Evolutionary conservation across 331 rosid species (phyloP), one percentile per base, ranked within the genome.

Genomic region (Erythrophleum ivorense): DNA sequence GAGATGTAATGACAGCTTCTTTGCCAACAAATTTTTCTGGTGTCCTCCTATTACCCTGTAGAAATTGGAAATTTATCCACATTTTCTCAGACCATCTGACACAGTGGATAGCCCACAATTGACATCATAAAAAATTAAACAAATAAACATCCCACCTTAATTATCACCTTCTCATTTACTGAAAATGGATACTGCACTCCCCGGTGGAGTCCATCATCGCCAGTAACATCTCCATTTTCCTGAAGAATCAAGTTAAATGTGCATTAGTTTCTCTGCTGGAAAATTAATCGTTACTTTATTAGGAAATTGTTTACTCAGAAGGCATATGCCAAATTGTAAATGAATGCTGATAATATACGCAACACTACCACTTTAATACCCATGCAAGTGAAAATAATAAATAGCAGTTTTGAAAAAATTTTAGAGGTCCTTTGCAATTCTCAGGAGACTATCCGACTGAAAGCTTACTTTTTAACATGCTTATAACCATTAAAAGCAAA

Each of bases 21-120:
- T 96, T 96, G 76, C 99, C 99, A 82, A 96, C 99, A 90, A 94
- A 90, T 88, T 94, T 96, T 80, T 96, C 99, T 24, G 99, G 98
- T 21, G 99, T 96, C 80, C 99, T 91, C 85, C 89, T 86, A 81
- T 96, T 96, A 70, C 99, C 99, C 99, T 96, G 89, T 79, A 82
- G 78, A 83, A 82, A 73, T 77, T 80, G 82, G 84, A 12, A 71
- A 50, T 79, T 84, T 60, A 67, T 46, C 75, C 68, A 45, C 36
- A 63, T 73, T 78, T 53, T 11, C 29, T 65, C 57, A 38, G 72
- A 83, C 71, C 66, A 70, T 76, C 68, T 38, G 50, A 80, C 58
- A 38, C 24, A 77, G 49, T 29, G 58, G 43, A 76, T 34, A 64
- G 53, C 40, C 63, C 40, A 55, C 24, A 83, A 53, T 9, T 50